Conservation (phyloP, 805 yeast genomes). For the Pichia membranifaciens region DNA sequence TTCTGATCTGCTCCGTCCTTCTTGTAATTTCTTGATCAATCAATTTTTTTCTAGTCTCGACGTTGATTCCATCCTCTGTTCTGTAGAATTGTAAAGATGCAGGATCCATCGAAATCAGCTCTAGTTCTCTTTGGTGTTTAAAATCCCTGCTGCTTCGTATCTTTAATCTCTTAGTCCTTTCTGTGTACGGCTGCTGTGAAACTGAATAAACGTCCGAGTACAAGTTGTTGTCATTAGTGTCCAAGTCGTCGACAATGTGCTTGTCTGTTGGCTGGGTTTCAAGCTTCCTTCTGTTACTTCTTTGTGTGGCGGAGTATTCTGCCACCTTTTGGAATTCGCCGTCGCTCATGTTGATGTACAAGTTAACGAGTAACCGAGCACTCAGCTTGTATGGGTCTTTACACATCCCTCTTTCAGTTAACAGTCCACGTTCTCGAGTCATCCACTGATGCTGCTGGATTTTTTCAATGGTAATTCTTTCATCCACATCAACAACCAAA, state of each 20-base stretch:
- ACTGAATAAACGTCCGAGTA: slow-evolving; percentile 30
- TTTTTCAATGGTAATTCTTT: slow-evolving; percentile 37
- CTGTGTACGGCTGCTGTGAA: slow-evolving; percentile 39
- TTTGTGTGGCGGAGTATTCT: slow-evolving; percentile 22
- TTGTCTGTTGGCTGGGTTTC: slow-evolving; percentile 43
- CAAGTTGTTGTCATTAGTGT: slow-evolving; percentile 16
- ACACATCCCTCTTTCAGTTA: slow-evolving; percentile 44
- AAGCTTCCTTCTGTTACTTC: slow-evolving; percentile 14
- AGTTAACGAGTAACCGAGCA: slow-evolving; percentile 42
- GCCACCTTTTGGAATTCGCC: slow-evolving; percentile 35
- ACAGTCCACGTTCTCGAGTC: slow-evolving; percentile 36
- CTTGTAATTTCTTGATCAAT: slow-evolving; percentile 22
- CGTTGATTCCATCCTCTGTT: slow-evolving; percentile 11
- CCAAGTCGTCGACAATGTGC: slow-evolving; percentile 35
- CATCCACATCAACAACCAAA: slow-evolving; percentile 42
- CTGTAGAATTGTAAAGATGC: slow-evolving; percentile 40
- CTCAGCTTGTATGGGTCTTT: slow-evolving; percentile 48
- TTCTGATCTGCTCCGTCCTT: slow-evolving; percentile 13
- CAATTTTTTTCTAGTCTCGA: slow-evolving; percentile 23
- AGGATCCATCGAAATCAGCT: slow-evolving; percentile 44
- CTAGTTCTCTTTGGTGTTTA: slow-evolving; percentile 17
- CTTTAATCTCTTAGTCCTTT: slow-evolving; percentile 31
- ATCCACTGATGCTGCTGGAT: slow-evolving; percentile 54
- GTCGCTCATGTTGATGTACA: slow-evolving; percentile 50
- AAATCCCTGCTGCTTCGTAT: slow-evolving; percentile 27